Base-by-base conservation (phyloP, 345 rosid species). In the Raphanus sativus region DNA sequence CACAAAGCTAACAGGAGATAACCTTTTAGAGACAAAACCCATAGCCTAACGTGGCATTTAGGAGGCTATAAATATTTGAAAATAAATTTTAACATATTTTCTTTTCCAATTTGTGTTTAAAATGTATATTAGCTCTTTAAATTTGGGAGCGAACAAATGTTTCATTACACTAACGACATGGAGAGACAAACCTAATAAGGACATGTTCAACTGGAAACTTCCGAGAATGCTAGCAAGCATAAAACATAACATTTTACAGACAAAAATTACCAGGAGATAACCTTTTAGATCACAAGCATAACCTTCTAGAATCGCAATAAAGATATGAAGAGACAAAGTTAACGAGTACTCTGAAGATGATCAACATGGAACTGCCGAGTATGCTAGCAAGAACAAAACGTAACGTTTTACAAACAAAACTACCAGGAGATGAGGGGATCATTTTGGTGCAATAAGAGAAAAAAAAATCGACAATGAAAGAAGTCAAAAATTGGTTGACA, bases 401-500 rank as follows among this genome's bases (percentile, higher is more conserved):
- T 40, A 28, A 60, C 16, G 2, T 36, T 60, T 60, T 30, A 17
- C n/a, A 40, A 8, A 59, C 16, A 38, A 61, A 71, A 26, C 59
- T 9, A 71, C 6, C 17, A 16, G 30, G 21, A 45, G 12, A 42
- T 29, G 68, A 15, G 75, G 50, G 64, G 75, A 42, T 40, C 13
- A 40, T 13, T 40, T 40, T 40, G 48, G 12, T 40, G 48, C 52
- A 71, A 77, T 61, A 42, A 40, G 45, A 21, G 68, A 7, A 34
- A 5, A 32, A 32, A 29, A 13, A 50, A 15, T 13, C 0, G 13
- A 71, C 26, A 32, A 32, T 56, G 26, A 10, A 26, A 29, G 0
- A 66, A 72, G 77, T 78, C 73, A 66, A 65, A 71, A 63, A 17
- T 45, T 9, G 34, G 77, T 72, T 7, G 62, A 26, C 4, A 73